Percentiles rank a stretch among this genome's conserved stretches.
Conservation (phyloP, 2,329 filamentous ascomycete species). For the Amylocarpus encephaloides region DNA sequence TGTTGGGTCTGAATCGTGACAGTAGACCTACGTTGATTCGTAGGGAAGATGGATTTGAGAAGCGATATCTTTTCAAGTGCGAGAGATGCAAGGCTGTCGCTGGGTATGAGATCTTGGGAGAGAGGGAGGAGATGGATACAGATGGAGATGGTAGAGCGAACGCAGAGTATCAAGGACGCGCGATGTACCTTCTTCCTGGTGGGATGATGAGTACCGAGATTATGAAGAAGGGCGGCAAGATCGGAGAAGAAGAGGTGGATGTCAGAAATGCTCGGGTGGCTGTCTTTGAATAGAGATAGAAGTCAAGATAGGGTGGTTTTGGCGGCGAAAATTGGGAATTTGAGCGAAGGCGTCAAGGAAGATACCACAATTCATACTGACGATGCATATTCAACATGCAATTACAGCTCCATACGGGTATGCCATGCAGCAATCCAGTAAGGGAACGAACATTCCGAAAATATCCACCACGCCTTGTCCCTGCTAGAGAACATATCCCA, state of each 20-base stretch:
- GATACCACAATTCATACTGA: constrained; percentile 4
- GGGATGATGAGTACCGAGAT: constrained; percentile 51
- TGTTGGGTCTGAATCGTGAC: constrained; percentile 43
- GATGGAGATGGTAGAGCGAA: constrained; percentile 25
- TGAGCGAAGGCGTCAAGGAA: constrained; percentile 4
- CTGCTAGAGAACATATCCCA: constrained; percentile 1
- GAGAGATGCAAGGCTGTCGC: constrained; percentile 53
- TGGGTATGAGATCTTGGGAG: constrained; percentile 54
- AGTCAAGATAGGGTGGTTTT: background rate
- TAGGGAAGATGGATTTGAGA: constrained; percentile 61
- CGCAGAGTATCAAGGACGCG: constrained; percentile 31
- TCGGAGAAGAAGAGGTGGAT: constrained; percentile 30
- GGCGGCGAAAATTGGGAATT: background rate
- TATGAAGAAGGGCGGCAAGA: constrained; percentile 39
- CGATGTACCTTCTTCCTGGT: constrained; percentile 56
- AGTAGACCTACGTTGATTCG: constrained; percentile 45
- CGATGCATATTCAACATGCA: constrained; percentile 1
- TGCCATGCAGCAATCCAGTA: constrained; percentile 1
- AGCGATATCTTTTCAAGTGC: constrained; percentile 53
- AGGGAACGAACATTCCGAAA: background rate
- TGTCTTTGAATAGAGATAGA: constrained; percentile 32
- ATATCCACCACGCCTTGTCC: background rate
- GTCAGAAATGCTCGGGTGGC: constrained; percentile 20
- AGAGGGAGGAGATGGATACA: constrained; percentile 23
- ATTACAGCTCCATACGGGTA: constrained; percentile 9